Percentiles rank a stretch among this genome's conserved stretches.
Conservation (phyloP, 768 basidiomycete genomes). For the Termitomyces sp. region DNA sequence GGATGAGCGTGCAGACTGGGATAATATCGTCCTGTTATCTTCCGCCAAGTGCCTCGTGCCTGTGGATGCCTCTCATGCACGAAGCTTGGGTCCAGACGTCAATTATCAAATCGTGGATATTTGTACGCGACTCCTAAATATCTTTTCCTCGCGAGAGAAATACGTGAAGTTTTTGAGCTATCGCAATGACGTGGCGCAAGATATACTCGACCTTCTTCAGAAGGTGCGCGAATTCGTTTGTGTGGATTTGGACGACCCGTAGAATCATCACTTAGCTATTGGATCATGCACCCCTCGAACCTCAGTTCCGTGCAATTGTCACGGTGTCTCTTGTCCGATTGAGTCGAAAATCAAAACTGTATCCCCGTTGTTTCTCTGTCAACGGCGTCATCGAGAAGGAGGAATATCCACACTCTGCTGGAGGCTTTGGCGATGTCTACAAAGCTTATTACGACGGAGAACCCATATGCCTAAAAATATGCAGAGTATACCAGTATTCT, state of each 20-base stretch:
- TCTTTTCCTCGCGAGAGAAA: background rate
- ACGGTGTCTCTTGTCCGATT: slow-evolving; percentile 17
- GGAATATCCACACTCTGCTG: slow-evolving; percentile 13
- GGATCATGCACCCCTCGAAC: slow-evolving; percentile 11
- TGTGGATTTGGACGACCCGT: background rate
- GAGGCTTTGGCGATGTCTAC: slow-evolving; percentile 25
- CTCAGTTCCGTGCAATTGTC: slow-evolving; percentile 7
- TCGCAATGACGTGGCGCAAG: background rate
- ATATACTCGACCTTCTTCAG: background rate
- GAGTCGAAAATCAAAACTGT: slow-evolving; percentile 17
- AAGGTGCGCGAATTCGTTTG: background rate
- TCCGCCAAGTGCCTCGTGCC: background rate
- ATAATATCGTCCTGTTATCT: background rate
- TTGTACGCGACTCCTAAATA: background rate
- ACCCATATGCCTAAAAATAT: slow-evolving; percentile 22
- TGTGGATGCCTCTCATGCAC: background rate
- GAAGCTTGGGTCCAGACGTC: background rate
- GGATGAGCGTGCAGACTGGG: background rate
- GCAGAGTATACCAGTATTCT: slow-evolving; percentile 19
- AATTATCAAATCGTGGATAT: background rate
- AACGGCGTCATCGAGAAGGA: slow-evolving; percentile 1
- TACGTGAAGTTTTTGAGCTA: background rate
- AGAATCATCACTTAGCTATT: slow-evolving; percentile 7
- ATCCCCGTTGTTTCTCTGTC: slow-evolving; percentile 21
- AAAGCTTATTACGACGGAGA: slow-evolving; percentile 16